These are phyloP conservation scores for Puccinellia tenuiflora DNA, from an alignment of 176 grass and related monocot species.

Conservation along the genomic window DNA sequence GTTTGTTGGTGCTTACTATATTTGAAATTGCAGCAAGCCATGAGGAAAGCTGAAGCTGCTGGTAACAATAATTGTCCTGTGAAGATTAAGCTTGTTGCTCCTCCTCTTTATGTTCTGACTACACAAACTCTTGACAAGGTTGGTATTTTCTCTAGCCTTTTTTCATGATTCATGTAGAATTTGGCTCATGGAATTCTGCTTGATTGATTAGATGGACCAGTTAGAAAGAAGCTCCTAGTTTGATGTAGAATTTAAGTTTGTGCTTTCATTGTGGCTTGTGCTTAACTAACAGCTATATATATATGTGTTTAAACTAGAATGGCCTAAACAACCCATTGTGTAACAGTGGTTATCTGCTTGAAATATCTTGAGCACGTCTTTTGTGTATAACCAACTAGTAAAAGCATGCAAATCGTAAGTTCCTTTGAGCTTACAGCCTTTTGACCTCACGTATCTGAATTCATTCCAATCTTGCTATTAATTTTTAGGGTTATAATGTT, in stretches of 20 bases:
- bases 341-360: neutral
- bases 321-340: neutral
- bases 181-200: neutral
- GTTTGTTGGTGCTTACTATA: neutral
- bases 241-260: neutral
- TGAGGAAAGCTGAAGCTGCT: slow-evolving; percentile 81
- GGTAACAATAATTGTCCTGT: slow-evolving; percentile 81
- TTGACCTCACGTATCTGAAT: neutral
- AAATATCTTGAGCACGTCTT: neutral
- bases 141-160: neutral
- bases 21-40: slow-evolving; percentile 53
- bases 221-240: neutral
- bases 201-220: neutral
- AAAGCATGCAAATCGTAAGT: neutral
- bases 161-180: neutral
- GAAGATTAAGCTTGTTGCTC: slow-evolving; percentile 87
- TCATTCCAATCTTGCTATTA: neutral
- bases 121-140: slow-evolving; percentile 42
- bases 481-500: neutral
- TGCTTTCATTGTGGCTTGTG: neutral
- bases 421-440: neutral
- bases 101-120: slow-evolving; percentile 87
- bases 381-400: neutral
- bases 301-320: neutral
- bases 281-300: neutral